Conservation (phyloP, 2,329 filamentous ascomycete species). For the Paracoccidioides lutzii region DNA sequence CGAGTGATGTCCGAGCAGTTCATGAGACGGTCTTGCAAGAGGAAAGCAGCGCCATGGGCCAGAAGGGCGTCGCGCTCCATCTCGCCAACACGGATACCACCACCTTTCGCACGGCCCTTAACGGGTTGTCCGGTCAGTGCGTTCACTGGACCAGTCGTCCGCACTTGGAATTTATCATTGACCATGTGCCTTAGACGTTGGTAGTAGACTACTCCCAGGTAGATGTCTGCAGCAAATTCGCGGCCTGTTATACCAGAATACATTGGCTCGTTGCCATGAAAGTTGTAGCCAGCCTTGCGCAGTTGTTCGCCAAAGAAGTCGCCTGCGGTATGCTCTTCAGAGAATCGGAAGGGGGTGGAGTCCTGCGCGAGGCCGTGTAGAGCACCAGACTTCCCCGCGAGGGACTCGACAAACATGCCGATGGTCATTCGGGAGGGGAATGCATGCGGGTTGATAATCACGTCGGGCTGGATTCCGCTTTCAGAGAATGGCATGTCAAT, state of each 20-base stretch:
- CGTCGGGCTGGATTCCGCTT: slow-evolving; percentile 87
- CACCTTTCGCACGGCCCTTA: slow-evolving; percentile 89
- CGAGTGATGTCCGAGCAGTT: slow-evolving; percentile 93
- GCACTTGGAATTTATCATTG: slow-evolving; percentile 97
- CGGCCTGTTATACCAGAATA: slow-evolving; percentile 95
- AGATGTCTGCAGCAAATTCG: slow-evolving; percentile 89
- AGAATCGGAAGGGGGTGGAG: slow-evolving; percentile 87
- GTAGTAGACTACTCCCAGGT: slow-evolving; percentile 95
- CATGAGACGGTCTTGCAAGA: slow-evolving; percentile 87
- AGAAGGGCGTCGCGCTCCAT: slow-evolving; percentile 96
- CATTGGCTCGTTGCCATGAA: slow-evolving; percentile 96
- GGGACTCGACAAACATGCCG: slow-evolving; percentile 95
- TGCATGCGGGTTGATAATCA: slow-evolving; percentile 98
- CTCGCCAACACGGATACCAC: slow-evolving; percentile 97
- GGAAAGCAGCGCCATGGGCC: slow-evolving; percentile 86
- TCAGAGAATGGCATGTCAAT: slow-evolving; percentile 95
- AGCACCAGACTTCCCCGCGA: slow-evolving; percentile 88
- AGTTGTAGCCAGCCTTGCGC: slow-evolving; percentile 91
- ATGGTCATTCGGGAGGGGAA: slow-evolving; percentile 99
- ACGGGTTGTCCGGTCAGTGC: slow-evolving; percentile 88
- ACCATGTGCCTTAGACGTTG: slow-evolving; percentile 98
- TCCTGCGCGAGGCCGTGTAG: slow-evolving; percentile 94
- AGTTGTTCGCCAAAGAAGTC: slow-evolving; percentile 96
- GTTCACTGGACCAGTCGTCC: slow-evolving; percentile 87
- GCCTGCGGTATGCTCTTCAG: slow-evolving; percentile 78